phyloP scores from a whole-genome alignment of 2,329 filamentous ascomycete genomes.

The Monilinia fructigena region DNA sequence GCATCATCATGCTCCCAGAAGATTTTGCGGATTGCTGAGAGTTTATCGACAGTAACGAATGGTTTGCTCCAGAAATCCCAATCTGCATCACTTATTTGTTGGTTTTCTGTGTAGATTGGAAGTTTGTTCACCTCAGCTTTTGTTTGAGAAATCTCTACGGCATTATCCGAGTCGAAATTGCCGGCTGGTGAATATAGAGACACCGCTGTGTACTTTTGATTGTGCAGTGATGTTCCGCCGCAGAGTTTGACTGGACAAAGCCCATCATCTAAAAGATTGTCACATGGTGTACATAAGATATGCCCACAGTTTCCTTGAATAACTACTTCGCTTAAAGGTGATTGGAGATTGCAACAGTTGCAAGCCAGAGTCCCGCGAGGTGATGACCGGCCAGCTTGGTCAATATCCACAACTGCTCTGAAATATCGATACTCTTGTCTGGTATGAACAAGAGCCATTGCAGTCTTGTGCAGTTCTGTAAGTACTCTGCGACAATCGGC shows the following conservation, averaged over 20 bases:
- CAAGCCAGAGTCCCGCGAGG: background rate
- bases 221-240: background rate
- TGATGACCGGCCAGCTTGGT: background rate
- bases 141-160: background rate
- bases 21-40: background rate
- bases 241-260: background rate
- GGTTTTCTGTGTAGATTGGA: background rate
- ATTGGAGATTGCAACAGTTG: background rate
- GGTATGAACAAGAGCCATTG: background rate
- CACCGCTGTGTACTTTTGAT: background rate
- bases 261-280: background rate
- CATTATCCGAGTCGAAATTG: no score
- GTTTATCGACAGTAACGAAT: background rate
- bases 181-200: slow-evolving; percentile 8
- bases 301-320: slow-evolving; percentile 8
- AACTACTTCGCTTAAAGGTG: background rate
- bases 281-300: background rate
- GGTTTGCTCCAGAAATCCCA: slow-evolving; percentile 4
- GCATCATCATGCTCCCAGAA: slow-evolving; percentile 7
- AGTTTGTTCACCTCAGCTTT: background rate
- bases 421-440: slow-evolving; percentile 11
- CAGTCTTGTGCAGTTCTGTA: background rate
- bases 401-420: background rate
- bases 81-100: background rate
- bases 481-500: background rate